Conservation (phyloP, 495 filamentous ascomycete species). For the Eremomyces bilateralis region DNA sequence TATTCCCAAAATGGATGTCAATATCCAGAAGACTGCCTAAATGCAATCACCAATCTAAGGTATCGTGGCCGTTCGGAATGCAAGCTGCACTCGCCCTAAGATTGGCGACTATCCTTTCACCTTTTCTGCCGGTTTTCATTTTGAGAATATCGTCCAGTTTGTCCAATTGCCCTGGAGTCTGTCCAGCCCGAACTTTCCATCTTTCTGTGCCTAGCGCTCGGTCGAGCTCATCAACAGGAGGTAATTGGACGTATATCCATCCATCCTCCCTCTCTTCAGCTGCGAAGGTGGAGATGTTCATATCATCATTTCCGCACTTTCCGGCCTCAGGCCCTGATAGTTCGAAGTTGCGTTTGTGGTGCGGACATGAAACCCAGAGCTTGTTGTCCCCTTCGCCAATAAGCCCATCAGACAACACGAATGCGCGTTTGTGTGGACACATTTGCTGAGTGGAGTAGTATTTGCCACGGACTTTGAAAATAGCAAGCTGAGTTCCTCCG, state of each 20-base stretch:
- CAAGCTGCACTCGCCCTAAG: too few relatives aligned
- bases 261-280: constrained; percentile 61
- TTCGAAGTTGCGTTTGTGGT: constrained; percentile 84
- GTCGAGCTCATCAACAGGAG: constrained; percentile 71
- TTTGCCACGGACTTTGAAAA: constrained; percentile 69
- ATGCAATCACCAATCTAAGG: too few relatives aligned
- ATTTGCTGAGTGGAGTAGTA: constrained; percentile 93
- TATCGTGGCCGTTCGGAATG: too few relatives aligned
- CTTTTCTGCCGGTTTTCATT: constrained; percentile 35
- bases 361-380: constrained; percentile 75
- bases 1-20: too few relatives aligned
- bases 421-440: constrained; percentile 91
- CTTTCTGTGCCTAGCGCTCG: constrained; percentile 54
- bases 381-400: constrained; percentile 49
- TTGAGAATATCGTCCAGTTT: constrained; percentile 45
- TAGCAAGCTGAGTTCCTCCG: constrained; percentile 80
- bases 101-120: too few relatives aligned
- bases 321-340: constrained; percentile 48
- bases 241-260: constrained; percentile 69
- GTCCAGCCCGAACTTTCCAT: constrained; percentile 65
- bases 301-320: constrained; percentile 51
- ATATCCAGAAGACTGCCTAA: too few relatives aligned
- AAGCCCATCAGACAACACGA: constrained; percentile 70
- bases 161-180: constrained; percentile 41
- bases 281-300: constrained; percentile 74